Percentiles rank a stretch among this genome's conserved stretches.
Evolutionary conservation across 495 filamentous ascomycete species (phyloP).

Genomic region (Neurospora tetraspora): DNA sequence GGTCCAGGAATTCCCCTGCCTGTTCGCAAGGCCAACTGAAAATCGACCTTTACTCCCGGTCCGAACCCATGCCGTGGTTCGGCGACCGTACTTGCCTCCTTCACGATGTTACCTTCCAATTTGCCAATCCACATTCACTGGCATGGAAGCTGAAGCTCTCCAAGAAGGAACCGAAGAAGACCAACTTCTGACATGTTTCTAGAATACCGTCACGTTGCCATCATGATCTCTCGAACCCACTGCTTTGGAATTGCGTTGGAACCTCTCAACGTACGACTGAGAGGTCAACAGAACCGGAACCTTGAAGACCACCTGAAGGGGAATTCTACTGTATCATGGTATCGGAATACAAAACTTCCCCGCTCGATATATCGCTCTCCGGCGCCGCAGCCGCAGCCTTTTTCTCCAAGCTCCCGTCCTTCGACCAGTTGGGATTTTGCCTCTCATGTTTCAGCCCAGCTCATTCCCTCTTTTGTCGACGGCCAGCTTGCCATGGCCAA

Average conservation of each 20-base stretch:
- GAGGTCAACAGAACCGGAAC: not conserved
- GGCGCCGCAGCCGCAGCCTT: not conserved
- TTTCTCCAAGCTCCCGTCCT: not conserved
- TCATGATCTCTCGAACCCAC: not conserved
- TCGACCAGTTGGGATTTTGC: not conserved
- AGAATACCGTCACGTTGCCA: not conserved
- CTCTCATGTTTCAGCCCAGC: not conserved
- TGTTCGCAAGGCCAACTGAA: not conserved
- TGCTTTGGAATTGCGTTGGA: not conserved
- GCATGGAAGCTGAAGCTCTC: not conserved
- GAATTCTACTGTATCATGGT: not conserved
- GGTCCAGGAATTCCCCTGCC: not conserved
- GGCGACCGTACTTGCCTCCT: not conserved
- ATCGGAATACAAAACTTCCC: not conserved
- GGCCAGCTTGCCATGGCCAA: slow-evolving; percentile 4
- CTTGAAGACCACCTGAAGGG: not conserved
- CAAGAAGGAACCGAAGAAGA: not conserved
- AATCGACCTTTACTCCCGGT: not conserved
- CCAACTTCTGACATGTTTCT: not conserved
- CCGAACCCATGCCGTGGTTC: not conserved
- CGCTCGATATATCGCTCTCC: not conserved
- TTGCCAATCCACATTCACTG: not conserved
- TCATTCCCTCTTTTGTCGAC: not conserved
- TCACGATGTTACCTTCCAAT: not conserved
- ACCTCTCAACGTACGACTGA: not conserved